A percentile compares a stretch with the other conserved stretches of the same genome.
Conservation (phyloP, 257 asterid genomes). For the Capsicum baccatum region DNA sequence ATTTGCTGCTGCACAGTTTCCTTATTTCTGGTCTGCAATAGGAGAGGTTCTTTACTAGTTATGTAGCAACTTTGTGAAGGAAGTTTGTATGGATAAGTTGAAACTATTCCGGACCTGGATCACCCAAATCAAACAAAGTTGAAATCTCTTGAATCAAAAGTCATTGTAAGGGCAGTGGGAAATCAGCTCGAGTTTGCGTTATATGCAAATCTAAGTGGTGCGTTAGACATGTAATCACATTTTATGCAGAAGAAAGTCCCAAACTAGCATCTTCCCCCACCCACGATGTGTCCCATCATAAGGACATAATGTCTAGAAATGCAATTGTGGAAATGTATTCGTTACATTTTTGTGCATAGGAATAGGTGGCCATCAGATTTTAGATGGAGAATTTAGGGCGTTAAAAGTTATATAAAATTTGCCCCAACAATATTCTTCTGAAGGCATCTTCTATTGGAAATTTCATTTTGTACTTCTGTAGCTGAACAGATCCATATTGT, state of each 20-base stretch:
- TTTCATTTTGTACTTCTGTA: background rate
- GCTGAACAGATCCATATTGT: background rate
- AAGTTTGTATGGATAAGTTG: background rate
- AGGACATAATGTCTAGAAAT: too few species aligned
- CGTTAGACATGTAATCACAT: background rate
- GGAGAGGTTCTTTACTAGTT: background rate
- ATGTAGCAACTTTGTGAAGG: background rate
- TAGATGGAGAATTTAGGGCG: background rate
- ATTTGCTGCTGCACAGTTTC: background rate
- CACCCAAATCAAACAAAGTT: background rate
- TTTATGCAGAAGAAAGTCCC: background rate
- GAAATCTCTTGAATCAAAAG: background rate
- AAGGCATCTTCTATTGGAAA: background rate
- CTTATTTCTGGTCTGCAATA: conserved; percentile 21
- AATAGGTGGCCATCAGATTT: background rate
- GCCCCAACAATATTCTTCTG: background rate
- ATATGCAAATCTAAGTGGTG: background rate
- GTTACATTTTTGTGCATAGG: too few species aligned
- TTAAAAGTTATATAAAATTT: background rate
- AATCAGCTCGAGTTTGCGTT: background rate
- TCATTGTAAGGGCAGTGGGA: background rate
- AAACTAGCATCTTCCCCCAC: background rate
- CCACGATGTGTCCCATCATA: too few species aligned
- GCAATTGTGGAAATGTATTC: too few species aligned
- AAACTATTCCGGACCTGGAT: background rate